Percentiles rank a stretch among this genome's conserved stretches.
These are phyloP conservation scores for Solanum aculeatissimum DNA, from an alignment of 305 asterid species.

Conservation along the genomic window DNA sequence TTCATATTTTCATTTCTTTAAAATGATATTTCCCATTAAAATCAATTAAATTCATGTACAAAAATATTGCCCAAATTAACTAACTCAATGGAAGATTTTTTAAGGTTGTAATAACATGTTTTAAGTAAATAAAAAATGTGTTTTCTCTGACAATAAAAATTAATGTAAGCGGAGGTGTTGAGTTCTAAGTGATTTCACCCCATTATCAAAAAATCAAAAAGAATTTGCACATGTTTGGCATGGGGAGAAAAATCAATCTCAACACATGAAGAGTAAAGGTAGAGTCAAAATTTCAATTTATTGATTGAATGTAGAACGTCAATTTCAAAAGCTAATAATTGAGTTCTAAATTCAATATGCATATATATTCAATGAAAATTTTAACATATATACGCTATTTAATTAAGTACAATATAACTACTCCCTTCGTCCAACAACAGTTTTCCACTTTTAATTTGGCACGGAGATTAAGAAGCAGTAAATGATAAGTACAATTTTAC, in stretches of 20 bases:
- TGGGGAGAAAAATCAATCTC: not conserved
- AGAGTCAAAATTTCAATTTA: not conserved
- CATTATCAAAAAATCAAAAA: not conserved
- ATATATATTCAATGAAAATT: not conserved
- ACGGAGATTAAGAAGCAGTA: no score
- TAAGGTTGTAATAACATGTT: not conserved
- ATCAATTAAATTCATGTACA: not conserved
- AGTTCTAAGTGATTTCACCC: not conserved
- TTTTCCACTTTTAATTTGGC: no score
- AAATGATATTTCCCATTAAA: not conserved
- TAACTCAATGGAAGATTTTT: not conserved
- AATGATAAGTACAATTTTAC: no score
- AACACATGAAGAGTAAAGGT: not conserved
- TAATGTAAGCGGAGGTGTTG: fast-evolving
- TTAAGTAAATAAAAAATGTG: not conserved
- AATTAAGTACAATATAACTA: not conserved
- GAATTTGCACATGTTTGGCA: not conserved
- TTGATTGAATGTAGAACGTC: not conserved
- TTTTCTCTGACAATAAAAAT: not conserved
- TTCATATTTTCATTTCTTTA: not conserved
- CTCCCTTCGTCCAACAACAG: no score
- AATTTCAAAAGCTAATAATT: not conserved
- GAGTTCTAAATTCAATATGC: not conserved
- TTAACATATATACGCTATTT: not conserved
- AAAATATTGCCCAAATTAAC: not conserved